These are phyloP conservation scores for Cephalotrichum gorgonifer DNA, from an alignment of 2,329 filamentous ascomycete species.

Conservation along the genomic window DNA sequence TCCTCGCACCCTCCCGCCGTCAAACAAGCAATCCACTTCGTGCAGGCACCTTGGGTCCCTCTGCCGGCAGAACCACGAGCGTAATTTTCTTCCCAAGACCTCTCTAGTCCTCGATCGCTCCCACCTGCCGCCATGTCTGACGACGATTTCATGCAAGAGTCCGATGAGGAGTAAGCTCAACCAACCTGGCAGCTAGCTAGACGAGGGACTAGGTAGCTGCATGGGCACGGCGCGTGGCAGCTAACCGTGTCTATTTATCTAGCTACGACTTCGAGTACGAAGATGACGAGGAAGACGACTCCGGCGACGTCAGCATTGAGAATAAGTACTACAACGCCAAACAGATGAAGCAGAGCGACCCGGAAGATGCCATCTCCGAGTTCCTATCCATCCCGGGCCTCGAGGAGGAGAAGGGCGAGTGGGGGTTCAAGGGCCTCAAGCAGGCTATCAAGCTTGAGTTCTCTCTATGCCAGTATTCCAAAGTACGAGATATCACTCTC, in stretches of 20 bases:
- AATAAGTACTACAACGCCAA: constrained; percentile 99
- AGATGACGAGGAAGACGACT: constrained; percentile 79
- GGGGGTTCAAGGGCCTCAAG: constrained; percentile 97
- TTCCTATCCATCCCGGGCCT: constrained; percentile 80
- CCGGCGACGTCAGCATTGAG: constrained; percentile 86
- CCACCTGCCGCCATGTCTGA: constrained; percentile 43
- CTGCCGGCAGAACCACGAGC: no score
- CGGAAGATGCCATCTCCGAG: constrained; percentile 80
- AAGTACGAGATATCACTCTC: constrained; percentile 42
- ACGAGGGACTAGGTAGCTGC: no score
- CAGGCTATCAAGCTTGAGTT: constrained; percentile 98
- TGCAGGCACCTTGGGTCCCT: no score
- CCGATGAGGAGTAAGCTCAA: constrained; percentile 32
- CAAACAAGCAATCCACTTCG: no score
- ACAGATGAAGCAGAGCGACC: constrained; percentile 80
- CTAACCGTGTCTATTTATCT: background rate
- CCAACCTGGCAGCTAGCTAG: background rate
- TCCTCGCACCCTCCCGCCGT: no score
- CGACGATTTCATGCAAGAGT: constrained; percentile 38
- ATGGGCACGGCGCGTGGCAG: no score
- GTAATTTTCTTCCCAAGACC: no score
- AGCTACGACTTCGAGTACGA: constrained; percentile 97
- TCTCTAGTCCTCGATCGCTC: no score
- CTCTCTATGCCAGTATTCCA: constrained; percentile 76
- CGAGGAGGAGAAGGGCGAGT: constrained; percentile 89